A percentile compares a stretch with the other conserved stretches of the same genome.
Evolutionary conservation across 768 basidiomycete genomes (phyloP).

Genomic region (Boletus subparvulus): DNA sequence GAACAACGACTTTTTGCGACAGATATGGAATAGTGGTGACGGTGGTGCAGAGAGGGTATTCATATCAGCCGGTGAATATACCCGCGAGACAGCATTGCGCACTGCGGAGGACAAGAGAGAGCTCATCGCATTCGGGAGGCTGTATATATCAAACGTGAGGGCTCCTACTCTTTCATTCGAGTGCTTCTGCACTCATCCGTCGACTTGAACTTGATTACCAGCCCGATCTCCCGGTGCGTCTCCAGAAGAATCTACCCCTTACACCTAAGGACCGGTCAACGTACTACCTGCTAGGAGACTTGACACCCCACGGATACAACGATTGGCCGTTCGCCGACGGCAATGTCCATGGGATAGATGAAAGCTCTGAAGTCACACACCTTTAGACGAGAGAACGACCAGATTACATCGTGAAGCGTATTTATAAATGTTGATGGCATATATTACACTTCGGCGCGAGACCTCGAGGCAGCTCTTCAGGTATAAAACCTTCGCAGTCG

Average conservation of each 20-base stretch:
- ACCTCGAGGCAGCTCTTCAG: too few relatives aligned
- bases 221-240: slow-evolving; percentile 30
- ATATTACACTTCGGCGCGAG: too few relatives aligned
- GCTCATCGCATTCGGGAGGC: background rate
- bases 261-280: slow-evolving; percentile 17
- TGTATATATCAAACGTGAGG: background rate
- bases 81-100: too few relatives aligned
- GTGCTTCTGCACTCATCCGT: too few relatives aligned
- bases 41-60: too few relatives aligned
- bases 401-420: too few relatives aligned
- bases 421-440: too few relatives aligned
- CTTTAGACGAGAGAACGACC: background rate
- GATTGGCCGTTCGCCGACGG: slow-evolving; percentile 28
- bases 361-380: background rate
- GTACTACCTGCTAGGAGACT: slow-evolving; percentile 26
- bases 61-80: too few relatives aligned
- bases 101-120: background rate
- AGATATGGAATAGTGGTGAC: too few relatives aligned
- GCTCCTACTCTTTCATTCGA: background rate
- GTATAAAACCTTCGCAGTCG: too few relatives aligned
- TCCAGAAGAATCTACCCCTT: slow-evolving; percentile 19
- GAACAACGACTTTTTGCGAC: too few relatives aligned
- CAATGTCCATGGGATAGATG: background rate
- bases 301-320: slow-evolving; percentile 27
- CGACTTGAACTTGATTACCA: background rate